Conservation (phyloP, 1,284 basidiomycete genomes). For the Grifola frondosa region DNA sequence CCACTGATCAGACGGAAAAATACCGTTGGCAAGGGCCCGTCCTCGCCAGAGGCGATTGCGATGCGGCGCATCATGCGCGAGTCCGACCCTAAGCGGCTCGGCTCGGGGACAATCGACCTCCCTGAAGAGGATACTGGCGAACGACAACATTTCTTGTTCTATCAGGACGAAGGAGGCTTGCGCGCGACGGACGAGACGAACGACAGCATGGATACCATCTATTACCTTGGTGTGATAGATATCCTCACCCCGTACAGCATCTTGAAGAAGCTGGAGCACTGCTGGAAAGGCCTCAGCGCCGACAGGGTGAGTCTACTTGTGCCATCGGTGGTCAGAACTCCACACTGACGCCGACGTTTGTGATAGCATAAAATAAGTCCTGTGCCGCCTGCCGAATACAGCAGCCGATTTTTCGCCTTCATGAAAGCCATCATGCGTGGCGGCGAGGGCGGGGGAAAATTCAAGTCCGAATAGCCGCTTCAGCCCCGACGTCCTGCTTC, state of each 20-base stretch:
- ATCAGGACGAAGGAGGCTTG: slow-evolving; percentile 95
- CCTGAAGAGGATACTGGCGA: slow-evolving; percentile 74
- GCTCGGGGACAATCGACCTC: slow-evolving; percentile 57
- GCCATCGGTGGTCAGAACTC: no score
- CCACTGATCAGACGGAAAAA: slow-evolving; percentile 55
- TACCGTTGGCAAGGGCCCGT: slow-evolving; percentile 52
- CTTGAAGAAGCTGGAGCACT: slow-evolving; percentile 83
- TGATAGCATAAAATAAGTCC: slow-evolving; percentile 93
- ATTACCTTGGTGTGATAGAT: slow-evolving; percentile 94
- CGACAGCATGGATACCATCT: slow-evolving; percentile 74
- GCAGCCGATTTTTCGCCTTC: slow-evolving; percentile 84
- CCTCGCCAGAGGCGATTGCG: slow-evolving; percentile 74
- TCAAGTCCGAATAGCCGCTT: slow-evolving; percentile 47
- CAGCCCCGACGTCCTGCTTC: not conserved
- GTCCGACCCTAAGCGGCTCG: slow-evolving; percentile 79
- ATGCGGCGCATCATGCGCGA: slow-evolving; percentile 84
- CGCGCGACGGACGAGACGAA: slow-evolving; percentile 88
- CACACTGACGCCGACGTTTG: no score
- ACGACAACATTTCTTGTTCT: slow-evolving; percentile 87
- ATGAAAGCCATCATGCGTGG: slow-evolving; percentile 86
- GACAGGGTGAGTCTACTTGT: slow-evolving; percentile 71
- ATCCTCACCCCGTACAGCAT: slow-evolving; percentile 87
- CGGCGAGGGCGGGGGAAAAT: slow-evolving; percentile 66
- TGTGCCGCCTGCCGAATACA: slow-evolving; percentile 83
- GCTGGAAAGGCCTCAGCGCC: slow-evolving; percentile 89